These are phyloP conservation scores for Olyra latifolia DNA, from an alignment of 176 grass and related monocot species.

Conservation along the genomic window DNA sequence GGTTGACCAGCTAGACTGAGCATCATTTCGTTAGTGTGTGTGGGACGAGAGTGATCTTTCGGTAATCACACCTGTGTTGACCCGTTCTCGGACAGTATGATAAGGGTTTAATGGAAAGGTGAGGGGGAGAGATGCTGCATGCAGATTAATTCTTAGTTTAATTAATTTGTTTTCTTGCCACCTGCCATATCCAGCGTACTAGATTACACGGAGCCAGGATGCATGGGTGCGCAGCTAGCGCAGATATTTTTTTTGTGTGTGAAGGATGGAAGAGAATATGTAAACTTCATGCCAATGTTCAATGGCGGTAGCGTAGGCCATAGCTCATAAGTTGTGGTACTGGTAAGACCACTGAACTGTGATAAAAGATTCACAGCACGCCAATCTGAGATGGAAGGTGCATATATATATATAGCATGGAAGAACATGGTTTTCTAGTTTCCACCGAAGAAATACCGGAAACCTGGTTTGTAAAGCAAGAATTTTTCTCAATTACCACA, in stretches of 20 bases:
- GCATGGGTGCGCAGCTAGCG: not conserved
- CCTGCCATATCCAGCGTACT: conserved; percentile 29
- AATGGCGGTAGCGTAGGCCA: too few relatives aligned
- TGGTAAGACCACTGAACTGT: too few relatives aligned
- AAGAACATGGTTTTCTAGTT: too few relatives aligned
- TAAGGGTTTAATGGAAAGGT: conserved; percentile 20
- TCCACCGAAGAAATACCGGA: too few relatives aligned
- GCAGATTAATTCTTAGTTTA: conserved; percentile 5
- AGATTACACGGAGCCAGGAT: conserved; percentile 19
- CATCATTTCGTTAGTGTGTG: not conserved
- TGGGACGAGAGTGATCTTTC: not conserved
- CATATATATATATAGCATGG: too few relatives aligned
- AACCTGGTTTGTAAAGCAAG: too few relatives aligned
- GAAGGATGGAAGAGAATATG: not conserved
- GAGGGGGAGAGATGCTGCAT: conserved; percentile 12
- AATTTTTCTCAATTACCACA: too few relatives aligned
- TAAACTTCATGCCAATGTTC: not conserved
- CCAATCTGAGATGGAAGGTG: too few relatives aligned
- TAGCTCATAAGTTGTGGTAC: too few relatives aligned
- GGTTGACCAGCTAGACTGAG: not conserved
- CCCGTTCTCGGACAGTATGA: conserved; percentile 34
- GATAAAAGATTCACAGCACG: too few relatives aligned
- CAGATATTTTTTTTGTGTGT: conserved; percentile 23
- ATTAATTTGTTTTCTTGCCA: conserved; percentile 14
- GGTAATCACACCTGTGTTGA: conserved; percentile 18